Evolutionary conservation across 2,329 filamentous ascomycete species (phyloP), one percentile per base, ranked within the genome.

Genomic region (Hypoxylon sp.): DNA sequence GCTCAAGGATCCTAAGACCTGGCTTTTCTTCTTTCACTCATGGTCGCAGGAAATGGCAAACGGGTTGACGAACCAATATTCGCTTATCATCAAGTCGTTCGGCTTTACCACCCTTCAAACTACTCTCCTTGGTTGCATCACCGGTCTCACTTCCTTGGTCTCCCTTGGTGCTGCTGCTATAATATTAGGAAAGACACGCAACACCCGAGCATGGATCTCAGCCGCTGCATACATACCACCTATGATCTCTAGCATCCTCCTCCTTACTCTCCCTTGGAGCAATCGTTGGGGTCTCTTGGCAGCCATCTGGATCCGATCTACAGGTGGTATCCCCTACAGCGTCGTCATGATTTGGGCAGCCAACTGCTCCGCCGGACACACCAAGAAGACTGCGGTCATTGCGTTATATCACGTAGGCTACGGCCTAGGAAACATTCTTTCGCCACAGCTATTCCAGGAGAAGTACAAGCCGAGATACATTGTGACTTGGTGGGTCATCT

Each of bases 291-390:
- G 70, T 2, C 63, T 72, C 1, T 40, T 70, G 6, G 60, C 65
- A 1, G 71, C 69, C 1, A 73, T 72, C 34, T 74, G 71, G 65
- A 70, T 73, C 31, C 64, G 70, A 3, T 68, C 68, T 1, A 70
- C 70, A 2, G 64, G 60, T 1, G 71, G 71, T 0, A 69, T 73
- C 21, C 67, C 69, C 2, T 72, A 73, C 42, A 67, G 66, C 3
- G 67, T 73, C 12, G 70, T 72, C 3, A 72, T 73, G 71, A 67
- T 72, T 4, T 71, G 68, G 69, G 70, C 68, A 15, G 68, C 69
- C 3, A 71, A 71, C 51, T 67, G 66, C 25, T 68, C 67, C 1
- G 68, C 68, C 1, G 68, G 71, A 2, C 70, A 72, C 46, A 73
- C 71, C 1, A 74, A 73, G 60, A 73, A 73, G 59, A 73, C 71